Base-by-base conservation (phyloP, 192 early-diverging fungal species). In the Backusella liffmaniae region DNA sequence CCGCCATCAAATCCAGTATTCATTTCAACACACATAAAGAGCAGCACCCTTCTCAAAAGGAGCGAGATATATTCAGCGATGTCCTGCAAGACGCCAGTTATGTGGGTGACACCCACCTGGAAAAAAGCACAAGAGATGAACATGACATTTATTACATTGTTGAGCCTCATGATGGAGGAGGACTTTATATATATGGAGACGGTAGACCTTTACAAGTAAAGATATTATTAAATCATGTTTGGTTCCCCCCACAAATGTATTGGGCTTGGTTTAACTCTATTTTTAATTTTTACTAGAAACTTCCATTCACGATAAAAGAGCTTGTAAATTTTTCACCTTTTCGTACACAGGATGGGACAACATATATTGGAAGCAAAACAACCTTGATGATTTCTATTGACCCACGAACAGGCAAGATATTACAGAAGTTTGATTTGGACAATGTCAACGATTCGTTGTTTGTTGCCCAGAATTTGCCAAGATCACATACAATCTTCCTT, bases 321-420 rank as follows among this genome's bases (percentile, higher is more conserved):
- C 80, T 96, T 30, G 92, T 93, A 0, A 84, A 87, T 44, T 81
- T 80, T 53, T 89, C 88, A 34, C 86, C 91, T 6, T 86, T 88
- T 59, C 85, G 86, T 21, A 76, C 83, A 21, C 75, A 79, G 21
- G 87, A 85, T 53, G 86, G 86, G 3, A 83, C 88, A 30, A 82
- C 90, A 8, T 94, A 92, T 74, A 90, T 90, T 9, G 90, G 93
- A 6, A 84, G 79, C 18, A 94, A 94, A 75, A 81, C 82, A 18
- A 90, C 92, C 10, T 82, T 86, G 9, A 84, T 96, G 69, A 79
- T 91, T 0, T 92, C 92, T 5, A 76, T 97, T 7, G 90, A 96
- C 80, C 86, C 94, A 56, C 37, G 79, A 5, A 88, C 86, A 26
- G 94, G 94, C 0, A 78, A 82, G 13, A 84, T 96, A 21, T 71